Evolutionary conservation across 306 rosid genomes (phyloP).

Genomic region (Dryas drummondii): DNA sequence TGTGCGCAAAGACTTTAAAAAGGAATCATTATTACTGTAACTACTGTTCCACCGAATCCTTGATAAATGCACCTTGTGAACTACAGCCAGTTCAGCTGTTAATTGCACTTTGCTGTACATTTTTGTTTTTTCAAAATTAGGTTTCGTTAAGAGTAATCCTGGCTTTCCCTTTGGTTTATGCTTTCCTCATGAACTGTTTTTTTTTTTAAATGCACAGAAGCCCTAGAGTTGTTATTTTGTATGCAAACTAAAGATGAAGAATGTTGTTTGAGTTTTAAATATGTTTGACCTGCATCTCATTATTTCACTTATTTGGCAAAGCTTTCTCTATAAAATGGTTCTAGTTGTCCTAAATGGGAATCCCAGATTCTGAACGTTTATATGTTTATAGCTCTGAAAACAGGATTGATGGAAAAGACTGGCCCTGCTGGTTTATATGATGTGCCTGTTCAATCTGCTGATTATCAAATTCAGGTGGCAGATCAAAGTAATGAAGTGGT

Average conservation of each 20-base stretch:
- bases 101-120: slow-evolving; percentile 20
- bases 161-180: slow-evolving; percentile 12
- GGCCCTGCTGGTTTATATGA: slow-evolving; percentile 40
- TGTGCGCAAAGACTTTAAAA: neutral
- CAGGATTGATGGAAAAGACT: slow-evolving; percentile 50
- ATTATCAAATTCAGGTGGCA: slow-evolving; percentile 28
- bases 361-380: neutral
- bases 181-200: neutral
- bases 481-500: slow-evolving; percentile 35
- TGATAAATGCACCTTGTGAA: slow-evolving; percentile 2
- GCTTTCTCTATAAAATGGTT: neutral
- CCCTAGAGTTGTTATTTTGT: neutral
- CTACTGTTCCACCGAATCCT: neutral
- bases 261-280: neutral
- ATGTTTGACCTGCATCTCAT: neutral
- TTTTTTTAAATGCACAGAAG: neutral
- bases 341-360: neutral
- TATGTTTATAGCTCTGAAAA: slow-evolving; percentile 14
- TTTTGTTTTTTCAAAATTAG: slow-evolving; percentile 62
- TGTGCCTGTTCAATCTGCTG: slow-evolving; percentile 46
- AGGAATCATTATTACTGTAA: neutral
- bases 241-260: neutral
- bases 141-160: slow-evolving; percentile 42
- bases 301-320: neutral
- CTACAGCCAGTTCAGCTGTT: neutral